These are phyloP conservation scores for Pichia ethanolica DNA, from an alignment of 805 yeast genomes.

Conservation along the genomic window DNA sequence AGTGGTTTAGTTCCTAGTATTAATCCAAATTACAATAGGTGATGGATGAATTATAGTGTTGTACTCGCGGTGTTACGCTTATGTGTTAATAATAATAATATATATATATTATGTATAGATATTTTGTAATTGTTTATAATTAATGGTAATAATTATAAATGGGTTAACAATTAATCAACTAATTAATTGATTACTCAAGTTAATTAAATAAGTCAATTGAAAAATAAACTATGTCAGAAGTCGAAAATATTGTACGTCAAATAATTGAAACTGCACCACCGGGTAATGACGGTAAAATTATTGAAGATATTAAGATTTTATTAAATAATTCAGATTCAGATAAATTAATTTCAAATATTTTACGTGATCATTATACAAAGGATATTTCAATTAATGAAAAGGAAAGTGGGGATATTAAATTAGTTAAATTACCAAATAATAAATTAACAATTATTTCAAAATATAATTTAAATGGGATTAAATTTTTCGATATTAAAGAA, in stretches of 20 bases:
- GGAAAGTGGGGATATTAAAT: conserved; percentile 23
- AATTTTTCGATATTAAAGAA: conserved; percentile 47
- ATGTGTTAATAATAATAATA: too few relatives aligned
- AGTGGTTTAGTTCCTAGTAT: conserved; percentile 25
- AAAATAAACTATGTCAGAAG: conserved; percentile 5
- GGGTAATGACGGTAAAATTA: conserved; percentile 36
- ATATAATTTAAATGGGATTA: conserved; percentile 40
- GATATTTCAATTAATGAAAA: neutral
- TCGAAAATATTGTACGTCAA: conserved; percentile 25
- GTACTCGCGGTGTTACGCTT: neutral
- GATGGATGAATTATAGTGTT: neutral
- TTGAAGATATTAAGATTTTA: conserved; percentile 24
- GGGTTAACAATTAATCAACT: too few relatives aligned
- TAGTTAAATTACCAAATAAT: conserved; percentile 22
- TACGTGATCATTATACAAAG: conserved; percentile 20
- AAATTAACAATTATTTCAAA: conserved; percentile 36
- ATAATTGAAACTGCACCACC: conserved; percentile 48
- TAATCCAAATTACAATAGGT: conserved; percentile 9
- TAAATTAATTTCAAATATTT: conserved; percentile 19
- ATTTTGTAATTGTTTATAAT: too few relatives aligned
- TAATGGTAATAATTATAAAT: too few relatives aligned
- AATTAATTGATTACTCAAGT: too few relatives aligned
- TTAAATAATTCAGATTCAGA: conserved; percentile 21
- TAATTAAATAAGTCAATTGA: too few relatives aligned
- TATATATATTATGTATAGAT: too few relatives aligned